Percentiles rank a stretch among this genome's conserved stretches.
Evolutionary conservation across 2,329 filamentous ascomycete genomes (phyloP).

Genomic region (Alternaria angustiovoidea): DNA sequence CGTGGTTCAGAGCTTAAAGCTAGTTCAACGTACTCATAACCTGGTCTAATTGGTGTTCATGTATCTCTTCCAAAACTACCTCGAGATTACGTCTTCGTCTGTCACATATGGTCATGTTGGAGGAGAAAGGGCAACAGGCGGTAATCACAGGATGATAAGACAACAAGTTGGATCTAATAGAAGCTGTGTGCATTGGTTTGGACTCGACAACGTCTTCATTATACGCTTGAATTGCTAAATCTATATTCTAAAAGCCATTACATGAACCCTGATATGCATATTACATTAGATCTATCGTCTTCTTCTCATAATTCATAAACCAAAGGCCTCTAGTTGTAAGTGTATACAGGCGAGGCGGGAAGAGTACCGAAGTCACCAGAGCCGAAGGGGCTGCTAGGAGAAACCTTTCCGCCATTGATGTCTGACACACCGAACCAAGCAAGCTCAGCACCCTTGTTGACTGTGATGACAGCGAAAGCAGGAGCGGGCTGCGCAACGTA

Average conservation of each 20-base stretch:
- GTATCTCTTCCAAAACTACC: no score
- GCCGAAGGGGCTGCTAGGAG: slow-evolving; percentile 22
- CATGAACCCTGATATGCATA: background rate
- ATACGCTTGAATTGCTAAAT: background rate
- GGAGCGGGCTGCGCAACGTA: slow-evolving; percentile 21
- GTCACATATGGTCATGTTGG: no score
- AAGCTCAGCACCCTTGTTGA: slow-evolving; percentile 20
- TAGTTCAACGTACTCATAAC: no score
- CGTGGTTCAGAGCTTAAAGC: no score
- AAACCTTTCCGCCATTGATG: slow-evolving; percentile 22
- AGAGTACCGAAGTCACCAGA: slow-evolving; percentile 18
- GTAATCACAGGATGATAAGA: background rate
- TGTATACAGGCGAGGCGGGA: slow-evolving; percentile 16
- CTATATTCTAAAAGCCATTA: background rate
- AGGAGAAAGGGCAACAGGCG: no score
- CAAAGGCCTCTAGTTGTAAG: slow-evolving; percentile 11
- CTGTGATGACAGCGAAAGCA: slow-evolving; percentile 21
- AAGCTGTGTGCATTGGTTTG: background rate
- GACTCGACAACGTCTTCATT: background rate
- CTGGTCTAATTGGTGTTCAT: no score
- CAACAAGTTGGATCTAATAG: no score
- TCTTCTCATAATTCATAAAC: background rate
- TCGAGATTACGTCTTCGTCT: no score
- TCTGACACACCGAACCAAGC: slow-evolving; percentile 27
- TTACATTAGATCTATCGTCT: background rate